Evolutionary conservation across 495 filamentous ascomycete genomes (phyloP).

Genomic region (Mycothermus thermophilus): DNA sequence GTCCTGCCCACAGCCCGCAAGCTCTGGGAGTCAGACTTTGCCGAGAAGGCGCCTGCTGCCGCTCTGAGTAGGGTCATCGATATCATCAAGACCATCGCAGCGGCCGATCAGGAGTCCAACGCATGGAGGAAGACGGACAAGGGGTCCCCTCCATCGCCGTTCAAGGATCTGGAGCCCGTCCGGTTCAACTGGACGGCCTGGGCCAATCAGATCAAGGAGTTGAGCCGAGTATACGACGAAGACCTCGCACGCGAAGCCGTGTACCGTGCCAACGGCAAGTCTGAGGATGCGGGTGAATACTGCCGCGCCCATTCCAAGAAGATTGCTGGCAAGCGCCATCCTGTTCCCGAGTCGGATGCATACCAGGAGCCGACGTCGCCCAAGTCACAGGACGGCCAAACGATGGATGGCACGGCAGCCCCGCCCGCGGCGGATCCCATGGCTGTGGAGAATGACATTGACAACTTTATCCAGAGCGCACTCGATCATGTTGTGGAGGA

Average conservation of each 20-base stretch:
- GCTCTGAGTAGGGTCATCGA: slow-evolving; percentile 71
- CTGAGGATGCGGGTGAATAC: slow-evolving; percentile 52
- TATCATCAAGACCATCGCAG: slow-evolving; percentile 66
- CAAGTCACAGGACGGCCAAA: slow-evolving; percentile 4
- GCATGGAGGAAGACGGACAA: slow-evolving; percentile 41
- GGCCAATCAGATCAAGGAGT: slow-evolving; percentile 27
- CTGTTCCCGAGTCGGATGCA: slow-evolving; percentile 49
- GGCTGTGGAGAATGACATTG: slow-evolving; percentile 17
- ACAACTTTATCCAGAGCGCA: slow-evolving; percentile 8
- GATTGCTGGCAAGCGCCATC: slow-evolving; percentile 36
- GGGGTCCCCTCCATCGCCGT: slow-evolving; percentile 7
- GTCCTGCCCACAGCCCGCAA: slow-evolving; percentile 64
- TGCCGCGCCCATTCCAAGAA: slow-evolving; percentile 43
- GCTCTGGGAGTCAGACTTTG: slow-evolving; percentile 71
- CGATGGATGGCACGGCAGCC: neutral
- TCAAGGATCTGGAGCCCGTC: slow-evolving; percentile 13
- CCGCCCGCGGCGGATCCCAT: slow-evolving; percentile 14
- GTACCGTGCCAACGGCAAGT: slow-evolving; percentile 63
- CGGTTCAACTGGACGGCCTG: slow-evolving; percentile 23
- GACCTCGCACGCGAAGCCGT: slow-evolving; percentile 63
- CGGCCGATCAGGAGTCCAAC: slow-evolving; percentile 57
- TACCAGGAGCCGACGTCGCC: slow-evolving; percentile 10
- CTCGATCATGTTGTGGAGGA: slow-evolving; percentile 12
- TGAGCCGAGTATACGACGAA: slow-evolving; percentile 36
- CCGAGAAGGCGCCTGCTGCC: slow-evolving; percentile 60